Conservation (phyloP, 78 protist species). For the Planoprotostelium fungivorum region DNA sequence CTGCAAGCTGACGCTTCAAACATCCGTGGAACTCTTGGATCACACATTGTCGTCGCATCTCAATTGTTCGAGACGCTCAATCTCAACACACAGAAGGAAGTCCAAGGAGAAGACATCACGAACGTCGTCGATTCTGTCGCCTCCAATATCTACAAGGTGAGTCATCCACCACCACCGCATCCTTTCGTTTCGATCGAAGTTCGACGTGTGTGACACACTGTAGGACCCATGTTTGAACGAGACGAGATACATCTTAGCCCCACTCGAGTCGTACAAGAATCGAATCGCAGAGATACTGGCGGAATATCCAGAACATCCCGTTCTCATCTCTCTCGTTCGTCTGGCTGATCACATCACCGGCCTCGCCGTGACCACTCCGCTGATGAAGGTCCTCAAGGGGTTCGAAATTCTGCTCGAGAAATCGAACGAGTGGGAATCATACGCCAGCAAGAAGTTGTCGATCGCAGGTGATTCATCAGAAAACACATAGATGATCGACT, state of each 20-base stretch:
- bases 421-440: constrained; percentile 71
- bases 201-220: neutral
- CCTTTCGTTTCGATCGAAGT: no score
- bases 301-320: constrained; percentile 49
- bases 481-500: neutral
- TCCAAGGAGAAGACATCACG: neutral
- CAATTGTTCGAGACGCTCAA: neutral
- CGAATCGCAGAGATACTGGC: constrained; percentile 20
- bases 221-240: neutral
- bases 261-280: constrained; percentile 6
- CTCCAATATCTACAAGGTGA: neutral
- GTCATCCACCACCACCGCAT: no score
- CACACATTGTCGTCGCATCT: neutral
- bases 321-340: constrained; percentile 13
- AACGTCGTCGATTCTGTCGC: neutral
- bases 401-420: constrained; percentile 60
- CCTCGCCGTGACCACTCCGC: constrained; percentile 44
- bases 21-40: neutral
- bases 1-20: neutral
- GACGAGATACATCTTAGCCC: constrained; percentile 9
- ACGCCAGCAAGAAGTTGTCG: constrained; percentile 30
- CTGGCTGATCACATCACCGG: constrained; percentile 32
- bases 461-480: constrained; percentile 12
- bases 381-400: constrained; percentile 70
- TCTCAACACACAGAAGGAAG: neutral